A percentile compares a stretch with the other conserved stretches of the same genome.
These are phyloP conservation scores for Piper longum DNA, from an alignment of 164 flowering plant species.

Conservation along the genomic window DNA sequence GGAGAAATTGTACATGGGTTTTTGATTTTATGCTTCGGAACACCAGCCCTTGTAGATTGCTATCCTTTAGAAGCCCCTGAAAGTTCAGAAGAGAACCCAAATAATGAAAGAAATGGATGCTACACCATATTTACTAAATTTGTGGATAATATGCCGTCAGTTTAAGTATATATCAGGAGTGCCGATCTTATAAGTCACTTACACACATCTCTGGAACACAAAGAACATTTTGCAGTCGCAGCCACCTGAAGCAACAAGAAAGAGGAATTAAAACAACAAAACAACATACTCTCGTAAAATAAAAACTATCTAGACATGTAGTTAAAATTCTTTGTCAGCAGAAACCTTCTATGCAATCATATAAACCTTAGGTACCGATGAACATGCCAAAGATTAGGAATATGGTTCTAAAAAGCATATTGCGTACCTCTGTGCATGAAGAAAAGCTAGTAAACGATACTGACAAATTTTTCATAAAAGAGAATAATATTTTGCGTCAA, in stretches of 20 bases:
- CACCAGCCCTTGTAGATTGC: slow-evolving; percentile 39
- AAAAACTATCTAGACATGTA: no score
- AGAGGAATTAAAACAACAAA: not conserved
- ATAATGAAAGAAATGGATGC: not conserved
- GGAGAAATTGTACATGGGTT: slow-evolving; percentile 31
- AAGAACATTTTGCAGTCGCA: slow-evolving; percentile 65
- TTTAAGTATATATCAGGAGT: not conserved
- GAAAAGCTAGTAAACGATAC: no score
- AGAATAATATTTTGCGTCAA: no score
- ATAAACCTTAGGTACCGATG: no score
- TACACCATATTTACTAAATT: not conserved
- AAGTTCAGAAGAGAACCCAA: slow-evolving; percentile 7
- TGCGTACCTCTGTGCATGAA: no score
- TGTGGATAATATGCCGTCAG: not conserved
- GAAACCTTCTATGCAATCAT: no score
- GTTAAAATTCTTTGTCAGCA: no score
- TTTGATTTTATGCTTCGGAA: slow-evolving; percentile 39
- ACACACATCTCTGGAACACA: slow-evolving; percentile 57
- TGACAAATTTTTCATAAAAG: no score
- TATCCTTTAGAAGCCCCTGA: slow-evolving; percentile 41
- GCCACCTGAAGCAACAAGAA: slow-evolving; percentile 28
- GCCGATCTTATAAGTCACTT: slow-evolving; percentile 19
- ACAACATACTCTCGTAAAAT: no score
- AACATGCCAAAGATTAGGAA: no score
- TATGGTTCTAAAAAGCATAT: no score